Conservation (phyloP, 2,329 filamentous ascomycete genomes). For the Dactylellina drechsleri region DNA sequence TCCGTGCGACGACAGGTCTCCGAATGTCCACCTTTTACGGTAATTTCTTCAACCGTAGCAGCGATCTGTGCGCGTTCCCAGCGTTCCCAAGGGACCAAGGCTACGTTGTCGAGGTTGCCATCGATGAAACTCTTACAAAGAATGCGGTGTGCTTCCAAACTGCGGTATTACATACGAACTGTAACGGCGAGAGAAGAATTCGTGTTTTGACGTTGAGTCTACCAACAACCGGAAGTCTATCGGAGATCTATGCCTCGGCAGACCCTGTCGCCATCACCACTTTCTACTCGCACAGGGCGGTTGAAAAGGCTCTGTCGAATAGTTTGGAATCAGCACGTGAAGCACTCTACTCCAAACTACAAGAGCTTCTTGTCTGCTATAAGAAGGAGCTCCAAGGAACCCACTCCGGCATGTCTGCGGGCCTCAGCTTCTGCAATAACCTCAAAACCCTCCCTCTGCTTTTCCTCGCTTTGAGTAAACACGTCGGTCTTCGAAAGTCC, state of each 20-base stretch:
- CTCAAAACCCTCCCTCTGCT: constrained; percentile 86
- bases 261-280: constrained; percentile 93
- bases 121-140: constrained; percentile 92
- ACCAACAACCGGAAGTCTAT: constrained; percentile 88
- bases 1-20: constrained; percentile 91
- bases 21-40: constrained; percentile 99
- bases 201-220: constrained; percentile 92
- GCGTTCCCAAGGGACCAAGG: constrained; percentile 97
- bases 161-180: constrained; percentile 95
- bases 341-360: constrained; percentile 87
- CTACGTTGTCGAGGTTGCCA: constrained; percentile 97
- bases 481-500: constrained; percentile 87
- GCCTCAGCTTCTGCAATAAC: constrained; percentile 93
- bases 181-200: constrained; percentile 95
- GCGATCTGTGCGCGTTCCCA: constrained; percentile 96
- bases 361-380: constrained; percentile 93
- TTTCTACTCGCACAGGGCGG: constrained; percentile 97
- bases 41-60: constrained; percentile 99
- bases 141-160: constrained; percentile 92
- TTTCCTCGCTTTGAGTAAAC: constrained; percentile 95
- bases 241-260: constrained; percentile 91
- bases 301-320: constrained; percentile 84
- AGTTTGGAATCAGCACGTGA: constrained; percentile 92
- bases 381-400: constrained; percentile 95
- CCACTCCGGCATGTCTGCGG: constrained; percentile 84